Evolutionary conservation across 805 yeast genomes (phyloP), one percentile per base, ranked within the genome.

Genomic region (Blastobotrys chiropterorum): DNA sequence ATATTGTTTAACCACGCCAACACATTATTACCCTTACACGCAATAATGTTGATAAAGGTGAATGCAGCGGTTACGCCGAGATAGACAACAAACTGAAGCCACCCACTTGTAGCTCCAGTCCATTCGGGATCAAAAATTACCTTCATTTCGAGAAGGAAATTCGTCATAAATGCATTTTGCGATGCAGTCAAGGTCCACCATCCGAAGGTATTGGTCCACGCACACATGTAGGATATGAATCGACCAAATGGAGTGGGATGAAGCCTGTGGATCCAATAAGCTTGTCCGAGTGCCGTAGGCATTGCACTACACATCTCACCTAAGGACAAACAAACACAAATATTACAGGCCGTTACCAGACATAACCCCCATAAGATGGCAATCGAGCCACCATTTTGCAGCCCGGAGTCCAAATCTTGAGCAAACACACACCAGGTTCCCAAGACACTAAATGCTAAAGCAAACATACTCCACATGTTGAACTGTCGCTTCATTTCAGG

Each of bases 351-450:
- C 1, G 84, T 82, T 43, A 85, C 86, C 1, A 82, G 66, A 1
- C 83, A 59, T 81, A 88, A 85, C 0, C 95, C 95, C 70, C 83
- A 81, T 44, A 86, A 70, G 43, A 86, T 82, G 0, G 94, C 84
- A 13, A 81, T 81, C 49, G 85, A 83, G 1, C 90, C 89, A 6
- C 95, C 95, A 66, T 85, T 86, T 7, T 81, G 74, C 49, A 86
- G 68, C 2, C 87, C 85, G 30, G 83, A 82, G 61, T 83, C 80
- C 64, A 86, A 72, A 0, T 90, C 85, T 2, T 88, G 80, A 7
- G 89, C 80, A 59, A 86, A 75, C 0, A 92, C 90, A 59, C 85
- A 76, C 0, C 90, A 92, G 0, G 88, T 90, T 42, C 88, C 86
- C 90, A 86, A 85, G 31, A 86, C 68, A 1, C 90, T 81, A 63